Conservation (phyloP, 352 stramenopile species). For the Globisporangium solare region DNA sequence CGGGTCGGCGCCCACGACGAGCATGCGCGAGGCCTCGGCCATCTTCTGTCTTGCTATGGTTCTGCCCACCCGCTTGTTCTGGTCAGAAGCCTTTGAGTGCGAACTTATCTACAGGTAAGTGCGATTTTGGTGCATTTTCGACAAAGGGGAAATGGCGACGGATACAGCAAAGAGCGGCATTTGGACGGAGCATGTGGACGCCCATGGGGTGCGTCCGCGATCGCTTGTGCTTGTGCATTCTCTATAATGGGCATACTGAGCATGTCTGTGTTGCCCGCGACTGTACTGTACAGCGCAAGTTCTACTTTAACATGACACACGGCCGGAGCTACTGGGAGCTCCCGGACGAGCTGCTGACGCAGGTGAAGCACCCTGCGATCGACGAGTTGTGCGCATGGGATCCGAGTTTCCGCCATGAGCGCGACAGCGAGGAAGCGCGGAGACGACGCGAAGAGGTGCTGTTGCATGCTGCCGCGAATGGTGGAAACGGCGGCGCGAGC, state of each 20-base stretch:
- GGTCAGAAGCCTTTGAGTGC: too few relatives aligned
- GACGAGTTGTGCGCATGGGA: constrained; percentile 49
- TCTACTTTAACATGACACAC: constrained; percentile 77
- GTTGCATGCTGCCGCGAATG: constrained; percentile 18
- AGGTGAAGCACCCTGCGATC: constrained; percentile 46
- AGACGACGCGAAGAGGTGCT: constrained; percentile 39
- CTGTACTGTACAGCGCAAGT: constrained; percentile 44
- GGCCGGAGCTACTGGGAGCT: constrained; percentile 76
- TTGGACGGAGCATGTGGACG: constrained; percentile 72
- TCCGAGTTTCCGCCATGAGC: constrained; percentile 18
- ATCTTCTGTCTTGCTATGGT: not conserved
- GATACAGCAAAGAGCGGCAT: constrained; percentile 46
- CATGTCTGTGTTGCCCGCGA: not conserved
- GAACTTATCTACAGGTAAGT: too few relatives aligned
- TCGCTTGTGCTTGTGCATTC: not conserved
- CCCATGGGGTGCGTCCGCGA: constrained; percentile 35
- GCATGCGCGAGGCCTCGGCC: constrained; percentile 16
- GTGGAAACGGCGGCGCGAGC: constrained; percentile 14
- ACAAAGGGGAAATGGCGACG: constrained; percentile 6
- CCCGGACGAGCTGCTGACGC: constrained; percentile 36
- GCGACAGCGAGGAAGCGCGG: constrained; percentile 28
- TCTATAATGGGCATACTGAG: not conserved
- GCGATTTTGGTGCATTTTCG: too few relatives aligned
- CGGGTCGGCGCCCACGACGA: constrained; percentile 39
- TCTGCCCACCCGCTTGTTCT: not conserved